Base-by-base conservation (phyloP, 257 asterid genomes). In the Nicotiana noctiflora region DNA sequence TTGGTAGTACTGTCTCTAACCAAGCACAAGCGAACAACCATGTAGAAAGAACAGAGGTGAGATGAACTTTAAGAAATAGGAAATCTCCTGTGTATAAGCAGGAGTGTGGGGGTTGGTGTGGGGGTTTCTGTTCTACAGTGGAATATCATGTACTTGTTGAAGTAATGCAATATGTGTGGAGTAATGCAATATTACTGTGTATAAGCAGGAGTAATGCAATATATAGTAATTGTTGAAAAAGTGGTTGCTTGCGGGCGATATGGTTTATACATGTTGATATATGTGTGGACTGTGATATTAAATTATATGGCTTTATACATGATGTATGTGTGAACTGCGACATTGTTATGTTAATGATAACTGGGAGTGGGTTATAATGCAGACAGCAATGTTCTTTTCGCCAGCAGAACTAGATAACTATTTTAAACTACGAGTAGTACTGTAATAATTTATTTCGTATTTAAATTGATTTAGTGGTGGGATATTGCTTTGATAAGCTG, bases 31-130 rank as follows among this genome's bases (percentile, higher is more conserved):
- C 27, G 70, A 83, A 77, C 82, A 75, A 56, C 80, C 84, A 83
- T 65, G 62, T 84, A 52, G 88, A 77, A 25, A 89, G 84, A n/a
- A 88, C 84, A 85, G 53, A 81, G 19, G 80, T 85, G 66, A 88
- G 93, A 88, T 93, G 92, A 93, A 79, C 21, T 65, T 44, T 31
- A 62, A 18, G 70, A 57, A 63, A 37, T 83, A 61, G 82, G 12
- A 68, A 34, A 61, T 77, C 49, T 12, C 84, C 76, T 79, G 60
- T 86, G 76, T 83, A 60, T 80, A 40, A 34, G 76, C 29, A 51
- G 9, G 75, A 13, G 59, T 84, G 79, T 12, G 55, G 57, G 70
- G 77, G 85, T 86, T 64, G 74, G 65, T 64, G 31, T 59, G 74
- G 27, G 66, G 86, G 75, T 32, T 64, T 67, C 6, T 83, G 78